Base-by-base conservation (phyloP, 495 filamentous ascomycete genomes). In the Friedmanniomyces simplex region DNA sequence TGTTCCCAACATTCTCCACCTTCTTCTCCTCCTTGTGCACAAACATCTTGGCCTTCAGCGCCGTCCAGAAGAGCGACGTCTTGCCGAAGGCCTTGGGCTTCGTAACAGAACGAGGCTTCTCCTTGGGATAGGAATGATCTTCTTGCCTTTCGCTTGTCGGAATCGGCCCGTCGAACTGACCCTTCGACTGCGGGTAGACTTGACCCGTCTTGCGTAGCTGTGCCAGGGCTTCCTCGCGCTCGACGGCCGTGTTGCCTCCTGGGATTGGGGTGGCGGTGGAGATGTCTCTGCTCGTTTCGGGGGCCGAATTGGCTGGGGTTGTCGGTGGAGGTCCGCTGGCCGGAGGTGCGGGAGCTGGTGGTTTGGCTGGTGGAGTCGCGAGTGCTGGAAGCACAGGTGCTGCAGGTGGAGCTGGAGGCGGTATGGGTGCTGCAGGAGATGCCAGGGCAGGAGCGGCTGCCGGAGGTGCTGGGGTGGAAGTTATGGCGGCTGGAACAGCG, bases 81-180 rank as follows among this genome's bases (percentile, higher is more conserved):
- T 57, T 57, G 43, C 22, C 25, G 26, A 57, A 42, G 8, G 13
- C 43, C 42, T 20, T 14, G 20, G 39, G 14, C 13, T 26, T 54
- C 32, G 14, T 10, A 20, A 24, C 22, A 12, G 26, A n/a, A 16
- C 43, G 21, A 16, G 4, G 37, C 46, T 14, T 26, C 25, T 39
- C 24, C 24, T n/a, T 14, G 10, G 37, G 46, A 37, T 60, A 60
- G 26, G 50, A 49, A 50, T 49, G 30, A 18, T 42, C 57, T 34
- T 60, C 57, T 42, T 60, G 57, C 25, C 24, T 49, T 51, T 54
- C 41, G 24, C 43, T 54, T 20, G 14, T 47, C 43, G 52, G 50
- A 26, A 14, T 22, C 30, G 32, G n/a, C 24, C 13, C 52, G 13
- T 54, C 13, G 34, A 34, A 59, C 37, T 21, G 34, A 12, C 56